Percentiles rank a stretch among this genome's conserved stretches.
Evolutionary conservation across 2,329 filamentous ascomycete species (phyloP).

Genomic region (Leptosphaerulina australis): DNA sequence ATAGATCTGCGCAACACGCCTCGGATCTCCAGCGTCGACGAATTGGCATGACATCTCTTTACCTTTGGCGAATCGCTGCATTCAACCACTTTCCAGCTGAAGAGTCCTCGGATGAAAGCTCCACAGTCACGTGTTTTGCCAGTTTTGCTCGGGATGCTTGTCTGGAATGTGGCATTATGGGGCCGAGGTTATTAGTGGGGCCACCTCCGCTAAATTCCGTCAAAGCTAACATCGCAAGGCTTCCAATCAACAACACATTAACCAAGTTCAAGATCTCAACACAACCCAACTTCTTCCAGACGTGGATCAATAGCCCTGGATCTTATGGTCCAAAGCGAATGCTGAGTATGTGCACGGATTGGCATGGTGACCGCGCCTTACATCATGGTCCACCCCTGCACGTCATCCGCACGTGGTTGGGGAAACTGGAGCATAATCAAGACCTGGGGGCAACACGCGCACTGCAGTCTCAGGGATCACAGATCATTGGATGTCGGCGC

Average conservation of each 20-base stretch:
- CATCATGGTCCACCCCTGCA: conserved; percentile 10
- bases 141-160: neutral
- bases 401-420: neutral
- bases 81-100: neutral
- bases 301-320: too few species aligned
- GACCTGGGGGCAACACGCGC: conserved; percentile 8
- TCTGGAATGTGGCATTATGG: conserved; percentile 4
- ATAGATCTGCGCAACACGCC: neutral
- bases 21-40: too few species aligned
- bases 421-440: conserved; percentile 16
- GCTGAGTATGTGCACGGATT: neutral
- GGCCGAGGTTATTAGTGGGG: neutral
- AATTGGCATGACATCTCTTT: neutral
- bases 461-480: neutral
- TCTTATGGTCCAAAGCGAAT: too few species aligned
- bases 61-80: neutral
- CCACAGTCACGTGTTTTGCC: neutral
- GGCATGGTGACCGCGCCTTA: conserved; percentile 1
- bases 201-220: neutral
- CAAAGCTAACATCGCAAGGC: neutral
- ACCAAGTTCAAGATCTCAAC: neutral
- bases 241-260: neutral
- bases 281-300: neutral
- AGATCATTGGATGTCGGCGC: too few species aligned
- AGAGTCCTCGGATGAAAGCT: neutral